Evolutionary conservation across 305 asterid species (phyloP), one percentile per base, ranked within the genome.

Genomic region (Fraxinus baroniana): DNA sequence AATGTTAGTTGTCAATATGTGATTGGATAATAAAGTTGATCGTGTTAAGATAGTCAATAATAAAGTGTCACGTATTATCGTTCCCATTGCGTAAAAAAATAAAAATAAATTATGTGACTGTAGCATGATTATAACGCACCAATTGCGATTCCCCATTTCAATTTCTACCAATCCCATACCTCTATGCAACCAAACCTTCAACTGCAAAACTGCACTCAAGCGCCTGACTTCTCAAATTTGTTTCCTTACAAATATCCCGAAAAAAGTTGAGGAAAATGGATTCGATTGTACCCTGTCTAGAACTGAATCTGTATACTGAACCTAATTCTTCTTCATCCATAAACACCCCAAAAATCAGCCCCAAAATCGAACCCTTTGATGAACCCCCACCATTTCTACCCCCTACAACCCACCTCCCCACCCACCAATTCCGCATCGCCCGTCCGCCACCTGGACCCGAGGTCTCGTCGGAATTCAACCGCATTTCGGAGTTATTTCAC

Each of bases 401-500:
- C 66, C 20, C 72, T 57, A 49, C 62, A 46, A 74, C 49, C 80
- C 83, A 68, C 37, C 7, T 26, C 9, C 46, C 72, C 82, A 83
- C 77, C 2, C 32, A 12, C 3, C 76, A 26, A 75, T 20, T 37
- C 76, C 3, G 20, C 24, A 28, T 30, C 37, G 74, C 32, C 8
- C 74, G 37, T 10, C 74, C 74, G 36, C 74, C 36, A 12, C 41
- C 76, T 62, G 73, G 60, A 2, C 64, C 83, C 2, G 80, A 22
- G 18, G 89, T 86, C 8, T 89, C 85, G 30, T 78, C 89, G 3
- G 92, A 89, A 37, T 89, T 70, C 80, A 32, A 79, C 52, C 80
- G 90, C 20, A 83, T 87, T 74, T 81, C 87, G 20, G 87, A 86
- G 85, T 55, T 86, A 30, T 89, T 89, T 36, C 84, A 72, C 3